Conservation (phyloP, 2,329 filamentous ascomycete species). For the Fusarium transvaalense region DNA sequence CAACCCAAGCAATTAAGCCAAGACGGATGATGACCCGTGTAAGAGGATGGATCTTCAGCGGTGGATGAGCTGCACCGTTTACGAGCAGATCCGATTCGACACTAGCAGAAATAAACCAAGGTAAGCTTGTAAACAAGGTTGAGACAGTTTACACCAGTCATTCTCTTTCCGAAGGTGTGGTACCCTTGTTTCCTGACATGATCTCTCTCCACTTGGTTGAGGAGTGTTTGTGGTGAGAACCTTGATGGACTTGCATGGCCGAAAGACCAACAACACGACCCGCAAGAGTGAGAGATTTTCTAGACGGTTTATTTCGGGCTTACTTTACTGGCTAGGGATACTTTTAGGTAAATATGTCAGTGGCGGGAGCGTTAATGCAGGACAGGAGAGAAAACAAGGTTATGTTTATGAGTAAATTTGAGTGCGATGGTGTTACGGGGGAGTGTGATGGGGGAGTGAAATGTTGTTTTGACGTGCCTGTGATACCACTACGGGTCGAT, state of each 20-base stretch:
- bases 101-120: neutral
- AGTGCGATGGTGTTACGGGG: neutral
- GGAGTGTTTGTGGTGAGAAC: conserved; percentile 37
- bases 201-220: conserved; percentile 7
- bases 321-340: neutral
- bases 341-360: neutral
- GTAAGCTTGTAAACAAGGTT: conserved; percentile 30
- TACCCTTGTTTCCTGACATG: neutral
- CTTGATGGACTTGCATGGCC: conserved; percentile 33
- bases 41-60: conserved; percentile 14
- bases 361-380: neutral
- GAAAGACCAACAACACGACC: neutral
- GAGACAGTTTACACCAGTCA: neutral
- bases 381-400: conserved; percentile 28
- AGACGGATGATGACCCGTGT: neutral
- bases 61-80: neutral
- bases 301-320: neutral
- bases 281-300: conserved; percentile 23
- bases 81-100: conserved; percentile 12
- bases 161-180: neutral
- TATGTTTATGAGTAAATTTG: conserved; percentile 36
- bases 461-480: conserved; percentile 22
- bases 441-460: neutral
- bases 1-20: neutral
- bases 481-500: neutral